A percentile compares a stretch with the other conserved stretches of the same genome.
Conservation (phyloP, 108 stramenopile species). For the Craspedostauros australis region DNA sequence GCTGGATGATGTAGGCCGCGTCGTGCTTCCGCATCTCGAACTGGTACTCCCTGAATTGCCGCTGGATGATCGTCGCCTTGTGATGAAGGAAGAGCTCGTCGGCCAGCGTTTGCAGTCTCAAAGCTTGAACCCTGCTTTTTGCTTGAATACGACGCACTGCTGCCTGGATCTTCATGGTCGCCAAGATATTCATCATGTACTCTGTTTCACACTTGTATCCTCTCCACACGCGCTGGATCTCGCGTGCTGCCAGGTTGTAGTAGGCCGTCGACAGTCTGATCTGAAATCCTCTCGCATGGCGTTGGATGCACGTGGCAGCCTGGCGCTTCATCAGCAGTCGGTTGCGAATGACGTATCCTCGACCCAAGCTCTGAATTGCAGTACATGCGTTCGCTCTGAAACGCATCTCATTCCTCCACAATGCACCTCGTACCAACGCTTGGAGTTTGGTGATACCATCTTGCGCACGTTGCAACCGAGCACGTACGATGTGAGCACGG, state of each 20-base stretch:
- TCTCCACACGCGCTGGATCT: conserved; percentile 70
- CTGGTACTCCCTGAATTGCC: conserved; percentile 8
- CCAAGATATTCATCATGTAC: conserved; percentile 21
- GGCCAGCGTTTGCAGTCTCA: not conserved
- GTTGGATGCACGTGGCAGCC: conserved; percentile 35
- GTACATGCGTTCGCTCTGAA: conserved; percentile 15
- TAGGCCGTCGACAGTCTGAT: conserved; percentile 17
- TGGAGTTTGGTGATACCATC: conserved; percentile 11
- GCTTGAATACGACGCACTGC: conserved; percentile 10
- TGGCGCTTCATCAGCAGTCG: conserved; percentile 11
- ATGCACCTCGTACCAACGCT: conserved; percentile 11
- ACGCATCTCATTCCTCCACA: not conserved
- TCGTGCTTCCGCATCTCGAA: not conserved
- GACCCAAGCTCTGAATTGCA: conserved; percentile 27
- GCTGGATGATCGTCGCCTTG: conserved; percentile 16
- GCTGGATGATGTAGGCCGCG: conserved; percentile 19
- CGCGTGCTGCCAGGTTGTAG: conserved; percentile 42
- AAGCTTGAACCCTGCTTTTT: not conserved
- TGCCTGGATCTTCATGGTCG: conserved; percentile 44
- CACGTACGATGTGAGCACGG: conserved; percentile 6
- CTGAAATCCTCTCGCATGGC: conserved; percentile 24
- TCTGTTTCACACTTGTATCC: conserved; percentile 36
- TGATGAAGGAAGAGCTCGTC: conserved; percentile 19
- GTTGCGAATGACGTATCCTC: conserved; percentile 17
- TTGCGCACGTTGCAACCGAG: not conserved